Conservation (phyloP, 192 early-diverging fungal species). For the Gamsiella multidivaricata region DNA sequence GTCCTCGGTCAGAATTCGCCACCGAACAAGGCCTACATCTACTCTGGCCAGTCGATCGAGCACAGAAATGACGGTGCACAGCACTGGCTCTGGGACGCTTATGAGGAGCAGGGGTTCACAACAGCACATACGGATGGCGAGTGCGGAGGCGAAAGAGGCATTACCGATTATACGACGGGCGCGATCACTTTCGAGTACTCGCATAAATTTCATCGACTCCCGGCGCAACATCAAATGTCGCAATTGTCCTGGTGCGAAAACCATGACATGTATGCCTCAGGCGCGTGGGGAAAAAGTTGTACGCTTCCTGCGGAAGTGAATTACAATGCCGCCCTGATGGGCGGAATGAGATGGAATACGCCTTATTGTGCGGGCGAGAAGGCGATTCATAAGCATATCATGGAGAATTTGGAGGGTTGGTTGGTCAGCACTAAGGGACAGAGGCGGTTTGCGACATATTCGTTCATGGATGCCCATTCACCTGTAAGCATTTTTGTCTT, state of each 20-base stretch:
- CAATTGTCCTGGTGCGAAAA: conserved; percentile 43
- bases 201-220: conserved; percentile 13
- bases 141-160: conserved; percentile 45
- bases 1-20: conserved; percentile 51
- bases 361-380: conserved; percentile 52
- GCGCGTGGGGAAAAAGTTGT: conserved; percentile 43
- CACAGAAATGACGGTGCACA: conserved; percentile 29
- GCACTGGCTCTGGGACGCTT: conserved; percentile 54
- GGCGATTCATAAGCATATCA: conserved; percentile 45
- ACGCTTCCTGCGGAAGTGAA: conserved; percentile 12
- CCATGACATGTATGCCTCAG: conserved; percentile 34
- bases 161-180: conserved; percentile 28
- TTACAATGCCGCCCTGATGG: conserved; percentile 38
- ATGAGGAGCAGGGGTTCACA: conserved; percentile 47
- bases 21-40: conserved; percentile 54
- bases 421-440: conserved; percentile 28
- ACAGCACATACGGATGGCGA: conserved; percentile 54
- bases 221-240: conserved; percentile 49
- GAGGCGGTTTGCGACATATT: conserved; percentile 42
- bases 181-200: conserved; percentile 37
- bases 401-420: conserved; percentile 51
- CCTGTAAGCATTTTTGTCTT: conserved; percentile 25
- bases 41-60: conserved; percentile 55
- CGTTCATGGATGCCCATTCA: conserved; percentile 52
- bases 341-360: conserved; percentile 46